phyloP scores from a whole-genome alignment of 345 rosid genomes.

The Sonneratia alba region DNA sequence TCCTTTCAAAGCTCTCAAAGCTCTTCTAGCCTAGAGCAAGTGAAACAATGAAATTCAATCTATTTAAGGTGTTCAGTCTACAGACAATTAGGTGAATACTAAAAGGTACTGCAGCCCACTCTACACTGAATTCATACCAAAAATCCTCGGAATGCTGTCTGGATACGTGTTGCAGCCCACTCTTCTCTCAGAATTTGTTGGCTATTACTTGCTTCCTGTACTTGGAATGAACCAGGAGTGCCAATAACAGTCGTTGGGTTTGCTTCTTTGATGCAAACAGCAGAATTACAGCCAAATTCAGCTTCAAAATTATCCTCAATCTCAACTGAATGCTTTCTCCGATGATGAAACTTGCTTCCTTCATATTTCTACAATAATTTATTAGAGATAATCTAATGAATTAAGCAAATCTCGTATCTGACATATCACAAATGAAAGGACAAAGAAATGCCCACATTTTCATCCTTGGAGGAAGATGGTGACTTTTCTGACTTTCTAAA shows the following conservation, averaged over 20 bases:
- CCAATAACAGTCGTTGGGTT: slow-evolving; percentile 36
- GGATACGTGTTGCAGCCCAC: slow-evolving; percentile 75
- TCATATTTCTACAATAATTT: slow-evolving; percentile 29
- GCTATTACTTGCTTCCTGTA: slow-evolving; percentile 28
- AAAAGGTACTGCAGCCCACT: not conserved
- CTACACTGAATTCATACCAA: slow-evolving; percentile 38
- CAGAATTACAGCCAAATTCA: slow-evolving; percentile 33
- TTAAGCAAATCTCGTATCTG: not conserved
- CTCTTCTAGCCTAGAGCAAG: slow-evolving; percentile 84
- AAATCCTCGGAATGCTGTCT: slow-evolving; percentile 92
- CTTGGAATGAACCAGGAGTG: slow-evolving; percentile 42
- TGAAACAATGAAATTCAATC: not conserved
- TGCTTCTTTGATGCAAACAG: slow-evolving; percentile 22
- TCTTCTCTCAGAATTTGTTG: slow-evolving; percentile 42
- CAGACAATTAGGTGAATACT: not conserved
- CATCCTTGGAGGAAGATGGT: slow-evolving; percentile 50
- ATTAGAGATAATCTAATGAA: not conserved
- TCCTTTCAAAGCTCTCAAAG: slow-evolving; percentile 92
- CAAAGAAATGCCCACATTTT: slow-evolving; percentile 41
- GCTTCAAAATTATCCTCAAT: slow-evolving; percentile 44
- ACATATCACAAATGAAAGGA: not conserved
- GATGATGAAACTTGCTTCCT: slow-evolving; percentile 44
- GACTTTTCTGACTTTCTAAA: slow-evolving; percentile 69
- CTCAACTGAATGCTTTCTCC: slow-evolving; percentile 57
- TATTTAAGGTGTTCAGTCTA: not conserved